Base-by-base conservation (phyloP, 2,329 filamentous ascomycete genomes). In the Fusarium tupiense region DNA sequence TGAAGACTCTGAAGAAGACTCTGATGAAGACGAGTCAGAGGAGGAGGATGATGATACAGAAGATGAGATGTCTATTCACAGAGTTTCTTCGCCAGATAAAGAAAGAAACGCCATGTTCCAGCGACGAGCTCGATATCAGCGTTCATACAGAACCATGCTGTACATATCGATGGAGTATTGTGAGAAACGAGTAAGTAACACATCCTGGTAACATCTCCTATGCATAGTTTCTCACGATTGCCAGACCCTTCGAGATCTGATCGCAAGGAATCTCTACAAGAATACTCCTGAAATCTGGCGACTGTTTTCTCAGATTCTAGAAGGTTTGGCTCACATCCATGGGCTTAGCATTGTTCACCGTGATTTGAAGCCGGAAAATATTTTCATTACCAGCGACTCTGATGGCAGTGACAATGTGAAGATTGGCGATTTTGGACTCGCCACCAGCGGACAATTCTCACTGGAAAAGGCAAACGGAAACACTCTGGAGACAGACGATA, bases 81-180 rank as follows among this genome's bases (percentile, higher is more conserved):
- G 75, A n/a, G 77, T 69, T 10, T 54, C 73, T 20, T 83, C 80
- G n/a, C 79, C 80, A 1, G 76, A 78, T 20, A 81, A 78, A 57
- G 81, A 82, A 29, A 79, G 79, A 41, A 77, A 79, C 16, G 73
- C 70, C 24, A 76, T 76, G 19, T 64, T 81, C 26, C 73, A 78
- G 47, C 78, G 81, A 19, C 75, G 84, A 64, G 72, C 81, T 69
- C 69, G 85, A 52, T 83, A 83, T 47, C 86, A 88, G 63, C 86
- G 88, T 49, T 84, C 89, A 8, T 88, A 89, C 69, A 90, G 89
- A 60, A 95, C 93, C 1, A 92, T 95, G 12, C 87, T 99, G 47
- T 99, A 98, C 81, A 98, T 99, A 64, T 96, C 97, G 69, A 99
- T 99, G 96, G 96, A 99, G 81, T 97, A 98, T 76, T 99, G 96